Base-by-base conservation (phyloP, 306 rosid genomes). In the Cucumis melo region DNA sequence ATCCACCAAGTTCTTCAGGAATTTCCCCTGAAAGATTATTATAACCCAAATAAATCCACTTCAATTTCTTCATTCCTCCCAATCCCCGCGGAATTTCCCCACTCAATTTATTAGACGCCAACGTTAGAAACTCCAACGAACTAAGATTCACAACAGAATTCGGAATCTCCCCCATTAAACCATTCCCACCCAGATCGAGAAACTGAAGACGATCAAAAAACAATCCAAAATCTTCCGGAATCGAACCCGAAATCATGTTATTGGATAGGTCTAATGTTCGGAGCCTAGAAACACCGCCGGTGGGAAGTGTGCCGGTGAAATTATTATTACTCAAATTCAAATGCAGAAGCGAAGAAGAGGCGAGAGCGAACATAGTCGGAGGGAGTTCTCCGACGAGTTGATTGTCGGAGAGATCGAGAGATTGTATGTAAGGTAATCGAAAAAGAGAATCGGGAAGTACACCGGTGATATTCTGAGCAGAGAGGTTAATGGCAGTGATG, bases 291-390 rank as follows among this genome's bases (percentile, higher is more conserved):
- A 85, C 73, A 5, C 87, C 80, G n/a, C 79, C 81, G 34, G 15
- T 75, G 8, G 98, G 98, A 29, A 92, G 44, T 12, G 82, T 54
- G n/a, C 98, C 96, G 0, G 98, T 90, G 56, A 95, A 57, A 80
- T 92, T 95, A 84, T 95, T 95, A 83, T 84, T 87, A 76, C 99
- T 95, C 16, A 95, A 89, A 51, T 95, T 95, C 58, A 95, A 89
- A 81, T 81, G 81, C 27, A 82, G 87, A 29, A 94, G 86, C 8
- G 82, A 82, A 72, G 32, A 12, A 0, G 84, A 77, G 20, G 84
- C 78, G 16, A 60, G 68, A n/a, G 81, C 32, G 68, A 81, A 65
- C 39, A 71, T 34, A 27, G 77, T 53, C 1, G 24, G 17, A 6
- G 83, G 75, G 23, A 88, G 36, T 66, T 81, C 84, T 10, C 97